A percentile compares a stretch with the other conserved stretches of the same genome.
phyloP scores from a whole-genome alignment of 2,329 filamentous ascomycete species.

The Dothideomycetes sp. region DNA sequence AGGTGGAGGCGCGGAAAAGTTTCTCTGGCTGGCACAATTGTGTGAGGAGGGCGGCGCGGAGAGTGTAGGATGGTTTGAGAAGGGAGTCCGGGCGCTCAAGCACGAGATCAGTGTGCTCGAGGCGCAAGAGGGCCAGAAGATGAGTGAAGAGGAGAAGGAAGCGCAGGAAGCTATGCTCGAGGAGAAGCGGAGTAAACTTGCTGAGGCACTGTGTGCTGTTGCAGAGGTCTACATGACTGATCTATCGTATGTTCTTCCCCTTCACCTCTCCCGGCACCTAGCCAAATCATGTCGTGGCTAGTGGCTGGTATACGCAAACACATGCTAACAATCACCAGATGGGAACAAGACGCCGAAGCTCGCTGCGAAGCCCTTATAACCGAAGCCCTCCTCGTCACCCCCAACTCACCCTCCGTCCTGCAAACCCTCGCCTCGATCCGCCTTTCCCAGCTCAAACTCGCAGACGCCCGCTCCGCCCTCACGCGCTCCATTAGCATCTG shows the following conservation, averaged over 20 bases:
- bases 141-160: slow-evolving; percentile 20
- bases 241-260: slow-evolving; percentile 51
- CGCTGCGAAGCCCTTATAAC: slow-evolving; percentile 82
- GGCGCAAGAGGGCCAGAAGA: slow-evolving; percentile 26
- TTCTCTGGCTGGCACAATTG: slow-evolving; percentile 86
- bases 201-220: slow-evolving; percentile 85
- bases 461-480: slow-evolving; percentile 72
- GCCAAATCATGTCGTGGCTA: background rate
- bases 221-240: slow-evolving; percentile 99
- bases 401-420: slow-evolving; percentile 74
- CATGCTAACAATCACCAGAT: slow-evolving; percentile 27
- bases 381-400: slow-evolving; percentile 77
- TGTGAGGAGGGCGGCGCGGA: slow-evolving; percentile 52
- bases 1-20: slow-evolving; percentile 85
- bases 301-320: background rate
- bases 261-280: background rate
- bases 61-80: slow-evolving; percentile 52
- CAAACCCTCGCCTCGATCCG: slow-evolving; percentile 90
- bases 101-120: slow-evolving; percentile 57
- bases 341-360: slow-evolving; percentile 80
- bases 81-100: slow-evolving; percentile 62
- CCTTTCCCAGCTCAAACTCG: slow-evolving; percentile 70
- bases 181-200: slow-evolving; percentile 71
- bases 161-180: slow-evolving; percentile 30
- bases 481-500: slow-evolving; percentile 71